These are phyloP conservation scores for Cynanchum wilfordii DNA, from an alignment of 257 asterid genomes.

Conservation along the genomic window DNA sequence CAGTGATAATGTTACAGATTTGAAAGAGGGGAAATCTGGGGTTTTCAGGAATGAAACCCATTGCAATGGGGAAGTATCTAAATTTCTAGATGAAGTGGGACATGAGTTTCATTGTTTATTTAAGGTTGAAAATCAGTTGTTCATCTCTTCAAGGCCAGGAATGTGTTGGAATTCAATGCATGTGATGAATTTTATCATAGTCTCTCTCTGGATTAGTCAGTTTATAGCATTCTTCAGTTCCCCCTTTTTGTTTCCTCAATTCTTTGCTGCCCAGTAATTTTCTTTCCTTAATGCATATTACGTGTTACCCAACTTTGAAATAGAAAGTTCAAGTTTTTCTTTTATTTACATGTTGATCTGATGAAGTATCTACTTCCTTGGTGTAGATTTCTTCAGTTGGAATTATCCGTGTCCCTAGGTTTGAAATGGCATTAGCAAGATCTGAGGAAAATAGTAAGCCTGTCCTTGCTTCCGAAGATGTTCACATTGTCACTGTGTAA, in stretches of 20 bases:
- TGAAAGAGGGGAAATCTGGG: neutral
- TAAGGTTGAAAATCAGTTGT: neutral
- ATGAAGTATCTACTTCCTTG: constrained; percentile 22
- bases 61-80: neutral
- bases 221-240: neutral
- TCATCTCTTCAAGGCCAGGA: neutral
- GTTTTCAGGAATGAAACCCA: neutral
- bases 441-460: constrained; percentile 72
- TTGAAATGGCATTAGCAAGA: constrained; percentile 85
- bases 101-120: neutral
- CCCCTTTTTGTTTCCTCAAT: neutral
- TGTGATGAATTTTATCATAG: neutral
- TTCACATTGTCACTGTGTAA: constrained; percentile 82
- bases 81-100: neutral
- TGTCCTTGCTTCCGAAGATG: constrained; percentile 79
- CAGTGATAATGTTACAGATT: neutral
- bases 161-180: neutral
- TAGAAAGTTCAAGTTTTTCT: neutral
- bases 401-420: constrained; percentile 76
- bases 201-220: neutral
- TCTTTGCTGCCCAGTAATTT: neutral
- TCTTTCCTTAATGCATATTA: neutral
- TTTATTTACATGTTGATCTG: neutral
- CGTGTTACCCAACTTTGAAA: neutral
- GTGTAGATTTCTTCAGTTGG: constrained; percentile 83